phyloP scores from a whole-genome alignment of 441 rosid species.

The Populus hybrid region DNA sequence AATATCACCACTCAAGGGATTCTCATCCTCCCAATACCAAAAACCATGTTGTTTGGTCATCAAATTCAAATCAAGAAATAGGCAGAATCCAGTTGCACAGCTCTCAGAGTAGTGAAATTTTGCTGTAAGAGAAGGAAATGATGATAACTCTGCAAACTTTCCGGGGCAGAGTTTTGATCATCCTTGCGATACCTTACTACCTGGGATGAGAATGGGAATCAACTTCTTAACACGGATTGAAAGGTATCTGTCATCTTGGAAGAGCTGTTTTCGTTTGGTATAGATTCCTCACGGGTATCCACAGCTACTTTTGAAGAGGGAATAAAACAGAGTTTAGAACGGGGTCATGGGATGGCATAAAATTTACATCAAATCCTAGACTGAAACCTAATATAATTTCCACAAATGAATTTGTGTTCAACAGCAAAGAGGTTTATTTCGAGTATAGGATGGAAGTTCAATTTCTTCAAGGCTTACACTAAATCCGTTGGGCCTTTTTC shows the following conservation, averaged over 20 bases:
- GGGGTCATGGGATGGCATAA: conserved; percentile 54
- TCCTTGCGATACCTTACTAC: too few relatives aligned
- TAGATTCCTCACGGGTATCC: conserved; percentile 40
- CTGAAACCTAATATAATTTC: conserved; percentile 31
- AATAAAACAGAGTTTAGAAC: conserved; percentile 33
- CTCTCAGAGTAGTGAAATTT: too few relatives aligned
- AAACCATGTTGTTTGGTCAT: conserved; percentile 41
- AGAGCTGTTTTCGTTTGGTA: conserved; percentile 36
- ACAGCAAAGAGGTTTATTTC: conserved; percentile 37
- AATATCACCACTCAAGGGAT: conserved; percentile 33
- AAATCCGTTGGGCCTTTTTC: not conserved
- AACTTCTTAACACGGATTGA: conserved; percentile 37
- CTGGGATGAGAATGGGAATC: conserved; percentile 46
- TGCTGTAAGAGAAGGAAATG: too few relatives aligned
- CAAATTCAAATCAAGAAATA: conserved; percentile 28
- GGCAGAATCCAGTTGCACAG: too few relatives aligned
- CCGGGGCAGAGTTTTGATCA: too few relatives aligned
- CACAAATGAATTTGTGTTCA: conserved; percentile 29
- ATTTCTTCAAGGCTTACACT: not conserved
- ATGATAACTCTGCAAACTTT: too few relatives aligned
- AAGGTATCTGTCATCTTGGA: conserved; percentile 51
- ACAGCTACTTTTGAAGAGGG: conserved; percentile 34
- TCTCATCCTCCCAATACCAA: conserved; percentile 38
- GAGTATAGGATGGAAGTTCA: conserved; percentile 32
- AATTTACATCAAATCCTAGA: conserved; percentile 46